Evolutionary conservation across 331 rosid genomes (phyloP), one percentile per base, ranked within the genome.

Genomic region (Saraca asoca): DNA sequence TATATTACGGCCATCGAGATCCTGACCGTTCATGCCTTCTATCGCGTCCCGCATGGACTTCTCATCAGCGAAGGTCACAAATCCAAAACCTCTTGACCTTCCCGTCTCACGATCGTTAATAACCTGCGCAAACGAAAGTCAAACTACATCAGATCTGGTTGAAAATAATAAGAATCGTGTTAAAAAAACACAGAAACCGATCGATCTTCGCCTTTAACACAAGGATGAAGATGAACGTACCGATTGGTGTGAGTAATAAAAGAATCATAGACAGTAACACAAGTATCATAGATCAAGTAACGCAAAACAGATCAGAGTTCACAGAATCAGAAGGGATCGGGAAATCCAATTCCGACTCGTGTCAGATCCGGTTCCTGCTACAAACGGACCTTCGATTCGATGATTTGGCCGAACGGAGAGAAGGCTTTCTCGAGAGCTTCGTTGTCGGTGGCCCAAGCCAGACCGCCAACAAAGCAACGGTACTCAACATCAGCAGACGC

Each of bases 191-290:
- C 55, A 62, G 38, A 57, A 84, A 78, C 74, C 96, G 94, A 89
- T 89, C 91, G 83, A 89, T 87, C 96, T 82, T 85, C 94, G 61
- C 77, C 91, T 85, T 75, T 68, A 76, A 53, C 43, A 11, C 79
- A 73, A 84, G 77, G 89, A 85, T 65, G 89, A 85, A 89, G 94
- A 86, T 78, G 84, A 81, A 89, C 96, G 96, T 89, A 89, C 94
- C 94, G 85, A 85, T 85, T 70, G 69, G 80, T 50, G 82, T 52
- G 82, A 75, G 86, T 77, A 80, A 90, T 71, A 85, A 75, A 76
- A 90, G 97, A 78, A 85, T 80, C 87, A 90, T 46, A 42, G 52
- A 73, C 52, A 80, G 79, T 69, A 76, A 51, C 70, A 59, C 43
- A 74, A 24, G 59, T 38, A 73, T 54, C 74, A 46, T 24, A 68